These are phyloP conservation scores for Rubia balearica DNA, from an alignment of 305 asterid genomes.

Conservation along the genomic window DNA sequence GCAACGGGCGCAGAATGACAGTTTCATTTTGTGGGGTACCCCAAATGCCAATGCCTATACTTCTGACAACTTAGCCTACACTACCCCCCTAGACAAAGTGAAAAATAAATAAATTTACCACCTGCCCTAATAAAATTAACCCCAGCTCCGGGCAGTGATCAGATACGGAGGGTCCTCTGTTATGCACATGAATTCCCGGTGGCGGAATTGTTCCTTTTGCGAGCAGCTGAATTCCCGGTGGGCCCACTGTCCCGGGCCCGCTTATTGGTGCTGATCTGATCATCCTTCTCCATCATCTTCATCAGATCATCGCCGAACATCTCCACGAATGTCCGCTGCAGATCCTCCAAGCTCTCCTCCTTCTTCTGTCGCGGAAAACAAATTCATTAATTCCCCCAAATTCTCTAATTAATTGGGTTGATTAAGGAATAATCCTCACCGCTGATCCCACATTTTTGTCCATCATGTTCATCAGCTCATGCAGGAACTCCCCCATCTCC, in stretches of 20 bases:
- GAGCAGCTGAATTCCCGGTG: slow-evolving; percentile 27
- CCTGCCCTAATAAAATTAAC: background rate
- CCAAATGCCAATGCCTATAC: background rate
- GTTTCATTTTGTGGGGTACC: background rate
- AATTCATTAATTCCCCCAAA: background rate
- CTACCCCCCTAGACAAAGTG: background rate
- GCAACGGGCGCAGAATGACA: background rate
- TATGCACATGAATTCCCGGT: slow-evolving; percentile 15
- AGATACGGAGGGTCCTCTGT: background rate
- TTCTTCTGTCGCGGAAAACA: slow-evolving; percentile 2
- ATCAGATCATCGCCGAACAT: slow-evolving; percentile 81
- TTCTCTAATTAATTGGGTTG: no score
- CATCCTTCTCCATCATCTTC: slow-evolving; percentile 34
- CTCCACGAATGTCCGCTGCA: slow-evolving; percentile 71
- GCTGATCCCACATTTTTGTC: slow-evolving; percentile 46
- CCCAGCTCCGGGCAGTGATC: background rate
- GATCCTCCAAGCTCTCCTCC: slow-evolving; percentile 86
- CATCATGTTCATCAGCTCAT: slow-evolving; percentile 73
- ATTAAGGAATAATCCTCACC: slow-evolving; percentile 28
- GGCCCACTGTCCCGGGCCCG: slow-evolving; percentile 38
- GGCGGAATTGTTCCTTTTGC: slow-evolving; percentile 16
- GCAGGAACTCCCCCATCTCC: slow-evolving; percentile 90
- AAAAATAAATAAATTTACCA: background rate
- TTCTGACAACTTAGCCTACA: background rate
- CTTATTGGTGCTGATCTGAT: slow-evolving; percentile 38